phyloP scores from a whole-genome alignment of 257 asterid genomes.

The Solanum etuberosum region DNA sequence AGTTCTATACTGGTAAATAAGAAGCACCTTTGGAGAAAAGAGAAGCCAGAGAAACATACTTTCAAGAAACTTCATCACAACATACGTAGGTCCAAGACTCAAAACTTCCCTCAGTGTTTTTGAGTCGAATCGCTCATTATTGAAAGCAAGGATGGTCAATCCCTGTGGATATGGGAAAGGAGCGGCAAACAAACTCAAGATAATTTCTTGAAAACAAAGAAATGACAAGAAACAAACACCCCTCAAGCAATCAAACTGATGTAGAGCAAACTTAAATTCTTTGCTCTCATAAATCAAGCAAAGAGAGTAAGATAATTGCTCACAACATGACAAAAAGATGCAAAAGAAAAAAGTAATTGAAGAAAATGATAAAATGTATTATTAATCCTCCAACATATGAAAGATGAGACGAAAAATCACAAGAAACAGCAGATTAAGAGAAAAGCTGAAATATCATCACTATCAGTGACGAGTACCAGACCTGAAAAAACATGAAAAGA shows the following conservation, averaged over 20 bases:
- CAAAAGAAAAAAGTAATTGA: background rate
- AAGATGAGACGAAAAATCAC: background rate
- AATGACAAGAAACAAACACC: background rate
- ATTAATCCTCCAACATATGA: background rate
- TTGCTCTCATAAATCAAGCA: background rate
- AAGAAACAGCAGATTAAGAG: background rate
- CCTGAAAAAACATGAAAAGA: constrained; percentile 96
- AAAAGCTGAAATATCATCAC: background rate
- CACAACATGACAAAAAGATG: background rate
- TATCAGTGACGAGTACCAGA: constrained; percentile 12
- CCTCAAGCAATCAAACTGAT: background rate
- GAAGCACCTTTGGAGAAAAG: background rate
- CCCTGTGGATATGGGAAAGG: constrained; percentile 39
- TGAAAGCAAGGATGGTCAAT: constrained; percentile 68
- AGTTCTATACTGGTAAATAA: background rate
- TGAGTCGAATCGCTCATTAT: constrained; percentile 33
- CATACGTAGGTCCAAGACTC: constrained; percentile 91
- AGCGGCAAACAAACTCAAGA: background rate
- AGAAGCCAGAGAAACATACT: constrained; percentile 30
- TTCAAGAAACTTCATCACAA: constrained; percentile 81
- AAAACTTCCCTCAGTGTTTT: constrained; percentile 68
- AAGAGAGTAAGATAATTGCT: background rate
- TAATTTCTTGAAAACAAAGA: constrained; percentile 1
- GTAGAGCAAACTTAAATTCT: background rate
- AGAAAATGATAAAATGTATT: background rate